These are phyloP conservation scores for Papilionanthe hybrid DNA, from an alignment of 116 monocot species.

Conservation along the genomic window DNA sequence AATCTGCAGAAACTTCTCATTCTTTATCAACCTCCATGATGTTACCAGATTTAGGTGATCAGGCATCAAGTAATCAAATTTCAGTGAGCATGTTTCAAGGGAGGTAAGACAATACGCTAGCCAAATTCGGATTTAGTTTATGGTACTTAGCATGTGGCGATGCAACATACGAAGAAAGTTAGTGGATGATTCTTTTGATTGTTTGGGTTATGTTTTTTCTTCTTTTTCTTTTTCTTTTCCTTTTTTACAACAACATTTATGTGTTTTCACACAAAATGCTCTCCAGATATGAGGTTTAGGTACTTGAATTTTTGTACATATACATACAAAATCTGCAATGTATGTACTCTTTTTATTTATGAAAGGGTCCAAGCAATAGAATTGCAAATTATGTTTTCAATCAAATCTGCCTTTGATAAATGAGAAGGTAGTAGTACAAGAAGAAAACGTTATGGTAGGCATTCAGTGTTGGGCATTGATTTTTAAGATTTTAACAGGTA, in stretches of 20 bases:
- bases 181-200: neutral
- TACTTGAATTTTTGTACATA: neutral
- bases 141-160: neutral
- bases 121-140: no score
- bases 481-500: no score
- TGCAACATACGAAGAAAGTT: neutral
- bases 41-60: conserved; percentile 16
- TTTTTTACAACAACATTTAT: neutral
- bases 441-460: no score
- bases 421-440: no score
- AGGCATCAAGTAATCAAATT: conserved; percentile 27
- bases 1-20: conserved; percentile 19
- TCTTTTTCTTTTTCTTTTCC: no score
- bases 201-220: no score
- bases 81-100: conserved; percentile 19
- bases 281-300: neutral
- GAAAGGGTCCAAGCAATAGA: no score
- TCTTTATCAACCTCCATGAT: conserved; percentile 14
- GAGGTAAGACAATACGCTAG: neutral
- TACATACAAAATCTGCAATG: neutral
- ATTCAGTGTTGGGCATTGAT: no score
- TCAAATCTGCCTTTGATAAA: no score
- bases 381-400: no score
- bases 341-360: no score
- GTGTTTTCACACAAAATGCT: neutral